These are phyloP conservation scores for Sugiyamaella americana DNA, from an alignment of 805 yeast species.

Conservation along the genomic window DNA sequence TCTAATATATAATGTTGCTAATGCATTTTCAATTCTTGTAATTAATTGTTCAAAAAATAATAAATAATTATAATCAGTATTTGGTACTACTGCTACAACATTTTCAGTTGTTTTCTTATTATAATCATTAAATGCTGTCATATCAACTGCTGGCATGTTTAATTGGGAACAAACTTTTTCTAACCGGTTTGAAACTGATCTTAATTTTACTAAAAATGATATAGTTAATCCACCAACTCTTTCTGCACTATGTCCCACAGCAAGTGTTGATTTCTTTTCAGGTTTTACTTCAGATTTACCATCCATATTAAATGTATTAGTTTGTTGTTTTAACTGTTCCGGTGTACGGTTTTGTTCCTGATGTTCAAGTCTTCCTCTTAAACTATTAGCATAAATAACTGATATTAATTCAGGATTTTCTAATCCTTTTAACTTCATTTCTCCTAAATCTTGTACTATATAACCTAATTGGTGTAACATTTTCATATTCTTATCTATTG, in stretches of 20 bases:
- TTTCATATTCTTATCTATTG: constrained; percentile 58
- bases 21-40: constrained; percentile 31
- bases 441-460: constrained; percentile 66
- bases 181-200: constrained; percentile 20
- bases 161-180: constrained; percentile 23
- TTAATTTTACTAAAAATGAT: constrained; percentile 14
- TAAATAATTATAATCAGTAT: constrained; percentile 23
- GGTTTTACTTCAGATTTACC: background rate
- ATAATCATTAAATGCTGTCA: constrained; percentile 8
- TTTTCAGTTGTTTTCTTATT: constrained; percentile 15
- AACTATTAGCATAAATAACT: constrained; percentile 58
- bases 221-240: constrained; percentile 18
- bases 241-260: constrained; percentile 4
- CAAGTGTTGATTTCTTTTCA: background rate
- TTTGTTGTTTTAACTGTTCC: constrained; percentile 15
- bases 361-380: constrained; percentile 12
- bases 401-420: constrained; percentile 89
- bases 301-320: constrained; percentile 2
- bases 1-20: constrained; percentile 26
- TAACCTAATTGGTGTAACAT: constrained; percentile 66
- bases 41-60: constrained; percentile 27
- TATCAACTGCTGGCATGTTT: constrained; percentile 13
- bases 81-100: constrained; percentile 17
- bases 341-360: constrained; percentile 16
- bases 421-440: constrained; percentile 83